Conservation (phyloP, 495 filamentous ascomycete genomes). For the Neurospora sp. region DNA sequence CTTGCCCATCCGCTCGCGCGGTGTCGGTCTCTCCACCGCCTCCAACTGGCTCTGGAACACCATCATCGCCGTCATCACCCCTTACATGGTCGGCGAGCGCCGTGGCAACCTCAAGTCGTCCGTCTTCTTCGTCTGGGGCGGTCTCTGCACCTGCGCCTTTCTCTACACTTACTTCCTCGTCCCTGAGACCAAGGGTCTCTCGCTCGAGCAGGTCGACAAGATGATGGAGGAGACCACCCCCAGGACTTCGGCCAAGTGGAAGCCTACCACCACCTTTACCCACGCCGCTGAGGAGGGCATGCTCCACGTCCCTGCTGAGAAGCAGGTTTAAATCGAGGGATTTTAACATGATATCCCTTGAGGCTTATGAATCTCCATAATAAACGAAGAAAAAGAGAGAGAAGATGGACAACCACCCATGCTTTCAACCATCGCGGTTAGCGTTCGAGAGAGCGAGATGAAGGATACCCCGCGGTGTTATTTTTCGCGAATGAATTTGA, state of each 20-base stretch:
- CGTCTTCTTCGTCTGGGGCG: slow-evolving; percentile 75
- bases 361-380: neutral
- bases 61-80: slow-evolving; percentile 63
- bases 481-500: neutral
- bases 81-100: slow-evolving; percentile 61
- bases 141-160: slow-evolving; percentile 54
- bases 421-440: neutral
- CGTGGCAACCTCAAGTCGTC: slow-evolving; percentile 58
- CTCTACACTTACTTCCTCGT: slow-evolving; percentile 73
- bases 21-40: slow-evolving; percentile 70
- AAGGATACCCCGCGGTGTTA: neutral
- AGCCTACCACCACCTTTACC: slow-evolving; percentile 60
- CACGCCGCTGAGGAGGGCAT: slow-evolving; percentile 4
- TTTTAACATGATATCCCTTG: neutral
- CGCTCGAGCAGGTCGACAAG: slow-evolving; percentile 80
- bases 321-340: neutral
- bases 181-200: slow-evolving; percentile 79
- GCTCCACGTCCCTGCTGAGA: neutral
- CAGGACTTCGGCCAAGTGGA: slow-evolving; percentile 61
- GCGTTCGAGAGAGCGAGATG: neutral
- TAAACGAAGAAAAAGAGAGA: neutral
- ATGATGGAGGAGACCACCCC: slow-evolving; percentile 80
- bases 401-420: neutral
- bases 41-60: slow-evolving; percentile 89
- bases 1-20: slow-evolving; percentile 70